Base-by-base conservation (phyloP, 108 stramenopile species). In the Skeletonema menzelii region DNA sequence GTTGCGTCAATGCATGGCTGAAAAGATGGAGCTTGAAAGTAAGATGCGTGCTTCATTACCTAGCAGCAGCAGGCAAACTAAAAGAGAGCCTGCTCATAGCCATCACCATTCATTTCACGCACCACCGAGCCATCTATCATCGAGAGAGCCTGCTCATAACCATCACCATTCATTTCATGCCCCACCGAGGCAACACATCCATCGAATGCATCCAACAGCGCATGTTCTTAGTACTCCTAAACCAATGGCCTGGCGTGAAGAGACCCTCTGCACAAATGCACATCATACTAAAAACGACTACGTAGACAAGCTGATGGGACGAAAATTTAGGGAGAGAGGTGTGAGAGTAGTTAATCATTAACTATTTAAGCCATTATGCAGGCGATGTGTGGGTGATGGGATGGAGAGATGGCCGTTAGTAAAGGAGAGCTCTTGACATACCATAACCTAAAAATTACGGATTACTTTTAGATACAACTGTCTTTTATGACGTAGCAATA, bases 401-500 rank as follows among this genome's bases (percentile, higher is more conserved):
- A n/a, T n/a, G n/a, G n/a, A n/a, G n/a, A n/a, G n/a, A n/a, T n/a
- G n/a, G n/a, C n/a, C n/a, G n/a, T n/a, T n/a, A n/a, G n/a, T n/a
- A n/a, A n/a, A n/a, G n/a, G n/a, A n/a, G n/a, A n/a, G n/a, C n/a
- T n/a, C n/a, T n/a, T n/a, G n/a, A n/a, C n/a, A n/a, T n/a, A n/a
- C n/a, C n/a, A n/a, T 20, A 53, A 8, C 49, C 22, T 22, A 53
- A 53, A 53, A 22, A 53, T 53, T 22, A 53, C 4, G 12, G 44
- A 22, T 0, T 22, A 5, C 7, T 53, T 53, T 53, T 53, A 53
- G 49, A 22, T 53, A 53, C 4, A 53, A 17, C 11, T 53, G 20
- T 53, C 49, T 53, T 53, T 22, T 53, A 53, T 10, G 49, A 53
- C 8, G 49, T 22, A 53, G 49, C 71, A 53, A 84, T 69, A 47